phyloP scores from a whole-genome alignment of 495 filamentous ascomycete species.

The Ramalina intermedia region DNA sequence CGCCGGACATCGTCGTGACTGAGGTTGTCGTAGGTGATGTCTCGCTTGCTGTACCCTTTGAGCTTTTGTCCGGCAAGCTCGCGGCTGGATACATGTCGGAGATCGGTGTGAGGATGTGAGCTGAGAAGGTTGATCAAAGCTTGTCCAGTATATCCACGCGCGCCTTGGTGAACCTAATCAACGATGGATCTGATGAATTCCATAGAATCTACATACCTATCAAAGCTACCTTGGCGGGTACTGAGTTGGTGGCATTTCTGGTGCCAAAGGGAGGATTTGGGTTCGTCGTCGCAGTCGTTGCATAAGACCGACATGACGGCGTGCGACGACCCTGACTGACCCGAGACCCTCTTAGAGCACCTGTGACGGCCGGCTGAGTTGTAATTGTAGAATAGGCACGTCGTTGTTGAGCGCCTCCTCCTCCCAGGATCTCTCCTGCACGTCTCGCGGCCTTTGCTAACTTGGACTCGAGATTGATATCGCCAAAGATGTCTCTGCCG shows the following conservation, averaged over 20 bases:
- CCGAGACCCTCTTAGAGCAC: constrained; percentile 24
- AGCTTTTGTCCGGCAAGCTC: constrained; percentile 85
- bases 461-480: constrained; percentile 76
- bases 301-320: constrained; percentile 24
- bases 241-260: constrained; percentile 73
- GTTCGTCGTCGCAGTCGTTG: constrained; percentile 58
- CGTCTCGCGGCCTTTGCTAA: constrained; percentile 63
- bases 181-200: too few species aligned
- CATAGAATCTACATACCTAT: constrained; percentile 40
- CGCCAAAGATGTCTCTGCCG: constrained; percentile 77
- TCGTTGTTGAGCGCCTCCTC: constrained; percentile 38
- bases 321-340: constrained; percentile 2
- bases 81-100: constrained; percentile 85
- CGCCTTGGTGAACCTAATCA: constrained; percentile 16
- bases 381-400: constrained; percentile 46
- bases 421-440: constrained; percentile 40
- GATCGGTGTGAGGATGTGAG: constrained; percentile 83
- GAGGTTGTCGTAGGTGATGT: constrained; percentile 87
- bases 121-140: constrained; percentile 83
- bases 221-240: constrained; percentile 71
- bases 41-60: constrained; percentile 82
- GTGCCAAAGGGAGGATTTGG: constrained; percentile 94
- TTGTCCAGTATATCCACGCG: constrained; percentile 91
- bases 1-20: constrained; percentile 76
- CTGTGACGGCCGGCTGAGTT: constrained; percentile 4